phyloP scores from a whole-genome alignment of 495 filamentous ascomycete species.

The Margaritispora aquatica region DNA sequence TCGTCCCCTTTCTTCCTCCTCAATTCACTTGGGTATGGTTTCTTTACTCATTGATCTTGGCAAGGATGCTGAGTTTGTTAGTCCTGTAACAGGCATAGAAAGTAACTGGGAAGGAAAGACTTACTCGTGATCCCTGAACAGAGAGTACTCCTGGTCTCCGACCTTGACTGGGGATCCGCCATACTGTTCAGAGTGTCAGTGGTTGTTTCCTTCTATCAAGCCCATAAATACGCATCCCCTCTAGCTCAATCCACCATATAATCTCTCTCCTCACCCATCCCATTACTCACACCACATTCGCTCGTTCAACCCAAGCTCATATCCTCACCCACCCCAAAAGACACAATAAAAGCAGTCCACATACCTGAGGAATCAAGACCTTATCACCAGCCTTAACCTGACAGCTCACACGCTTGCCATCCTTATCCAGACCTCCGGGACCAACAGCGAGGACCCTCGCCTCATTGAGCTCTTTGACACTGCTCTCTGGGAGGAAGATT shows the following conservation, averaged over 20 bases:
- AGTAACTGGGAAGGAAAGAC: neutral
- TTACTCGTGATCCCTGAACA: constrained; percentile 95
- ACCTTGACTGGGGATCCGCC: constrained; percentile 95
- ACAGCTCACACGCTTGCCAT: constrained; percentile 78
- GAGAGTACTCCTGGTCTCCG: constrained; percentile 89
- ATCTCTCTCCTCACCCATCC: neutral
- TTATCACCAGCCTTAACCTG: constrained; percentile 80
- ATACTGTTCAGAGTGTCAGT: constrained; percentile 55
- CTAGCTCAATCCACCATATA: neutral
- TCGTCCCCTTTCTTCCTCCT: neutral
- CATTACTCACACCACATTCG: constrained; percentile 1
- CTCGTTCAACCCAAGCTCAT: constrained; percentile 7
- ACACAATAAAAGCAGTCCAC: no score
- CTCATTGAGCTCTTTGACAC: constrained; percentile 97
- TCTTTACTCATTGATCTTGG: constrained; percentile 78
- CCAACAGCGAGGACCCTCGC: constrained; percentile 93
- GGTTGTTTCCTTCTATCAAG: constrained; percentile 2
- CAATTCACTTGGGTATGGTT: neutral
- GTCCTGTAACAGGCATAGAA: neutral
- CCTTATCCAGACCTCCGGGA: constrained; percentile 76
- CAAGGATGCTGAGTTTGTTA: constrained; percentile 54
- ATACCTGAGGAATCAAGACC: constrained; percentile 94
- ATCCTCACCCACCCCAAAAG: no score
- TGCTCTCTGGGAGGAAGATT: constrained; percentile 95
- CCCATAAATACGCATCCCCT: no score